phyloP scores from a whole-genome alignment of 805 yeast genomes.

The Candida ortonii region DNA sequence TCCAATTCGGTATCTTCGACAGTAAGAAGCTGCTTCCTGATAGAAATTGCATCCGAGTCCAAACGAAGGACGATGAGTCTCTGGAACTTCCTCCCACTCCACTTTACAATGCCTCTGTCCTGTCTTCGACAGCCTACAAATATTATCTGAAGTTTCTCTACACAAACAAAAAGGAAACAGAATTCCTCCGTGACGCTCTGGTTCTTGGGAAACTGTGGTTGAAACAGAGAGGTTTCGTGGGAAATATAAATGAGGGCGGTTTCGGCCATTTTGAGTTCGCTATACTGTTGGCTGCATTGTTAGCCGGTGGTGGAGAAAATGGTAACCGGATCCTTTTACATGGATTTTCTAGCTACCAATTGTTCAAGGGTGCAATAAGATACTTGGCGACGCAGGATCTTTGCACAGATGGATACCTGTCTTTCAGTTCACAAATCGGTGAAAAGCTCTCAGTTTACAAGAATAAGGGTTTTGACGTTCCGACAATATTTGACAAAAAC shows the following conservation, averaged over 20 bases:
- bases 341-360: slow-evolving; percentile 90
- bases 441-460: slow-evolving; percentile 45
- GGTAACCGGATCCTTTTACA: slow-evolving; percentile 76
- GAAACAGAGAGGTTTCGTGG: slow-evolving; percentile 76
- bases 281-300: slow-evolving; percentile 70
- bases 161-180: slow-evolving; percentile 70
- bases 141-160: slow-evolving; percentile 73
- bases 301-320: slow-evolving; percentile 76
- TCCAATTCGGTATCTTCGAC: slow-evolving; percentile 70
- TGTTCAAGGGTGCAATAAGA: slow-evolving; percentile 83
- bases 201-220: slow-evolving; percentile 88
- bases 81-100: slow-evolving; percentile 71
- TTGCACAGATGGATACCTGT: slow-evolving; percentile 57
- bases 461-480: slow-evolving; percentile 62
- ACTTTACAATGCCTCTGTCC: slow-evolving; percentile 75
- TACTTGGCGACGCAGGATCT: slow-evolving; percentile 81
- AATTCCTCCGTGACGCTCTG: slow-evolving; percentile 83
- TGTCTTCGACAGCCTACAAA: slow-evolving; percentile 66
- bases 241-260: slow-evolving; percentile 63
- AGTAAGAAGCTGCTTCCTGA: slow-evolving; percentile 73
- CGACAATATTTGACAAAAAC: slow-evolving; percentile 72
- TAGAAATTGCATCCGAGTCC: slow-evolving; percentile 78
- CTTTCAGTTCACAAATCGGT: slow-evolving; percentile 58
- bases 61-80: slow-evolving; percentile 36
- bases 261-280: slow-evolving; percentile 93